phyloP scores from a whole-genome alignment of 495 filamentous ascomycete genomes.

The Trichoderma orchidacearum region DNA sequence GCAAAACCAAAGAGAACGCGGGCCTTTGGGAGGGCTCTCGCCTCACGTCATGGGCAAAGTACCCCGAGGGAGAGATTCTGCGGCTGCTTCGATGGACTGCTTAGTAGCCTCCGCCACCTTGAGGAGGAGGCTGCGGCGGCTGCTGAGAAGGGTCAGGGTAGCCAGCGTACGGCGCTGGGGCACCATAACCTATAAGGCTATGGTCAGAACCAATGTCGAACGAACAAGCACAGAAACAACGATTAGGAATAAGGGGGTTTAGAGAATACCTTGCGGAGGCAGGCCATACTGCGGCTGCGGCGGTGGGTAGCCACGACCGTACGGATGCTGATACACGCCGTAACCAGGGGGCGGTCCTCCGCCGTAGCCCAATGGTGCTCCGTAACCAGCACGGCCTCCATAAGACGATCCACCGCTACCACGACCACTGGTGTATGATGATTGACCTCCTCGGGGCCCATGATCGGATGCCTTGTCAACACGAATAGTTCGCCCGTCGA shows the following conservation, averaged over 20 bases:
- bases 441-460: slow-evolving; percentile 33
- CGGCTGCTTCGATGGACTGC: neutral
- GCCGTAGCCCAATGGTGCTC: slow-evolving; percentile 15
- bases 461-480: slow-evolving; percentile 92
- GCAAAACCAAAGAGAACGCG: neutral
- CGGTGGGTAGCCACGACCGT: slow-evolving; percentile 16
- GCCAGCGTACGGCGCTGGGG: slow-evolving; percentile 2
- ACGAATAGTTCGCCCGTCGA: slow-evolving; percentile 90
- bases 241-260: neutral
- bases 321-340: slow-evolving; percentile 12
- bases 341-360: slow-evolving; percentile 18
- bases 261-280: slow-evolving; percentile 24
- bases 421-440: too few species aligned
- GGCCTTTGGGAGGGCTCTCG: neutral
- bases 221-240: neutral
- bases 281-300: slow-evolving; percentile 12
- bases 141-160: slow-evolving; percentile 23
- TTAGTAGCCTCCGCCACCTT: slow-evolving; percentile 19
- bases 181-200: neutral
- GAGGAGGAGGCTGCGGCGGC: slow-evolving; percentile 17
- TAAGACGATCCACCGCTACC: slow-evolving; percentile 23
- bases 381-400: slow-evolving; percentile 16
- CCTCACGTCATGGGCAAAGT: neutral
- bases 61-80: neutral
- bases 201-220: neutral